Base-by-base conservation (phyloP, 495 filamentous ascomycete species). In the Aspergillus conjunctus region DNA sequence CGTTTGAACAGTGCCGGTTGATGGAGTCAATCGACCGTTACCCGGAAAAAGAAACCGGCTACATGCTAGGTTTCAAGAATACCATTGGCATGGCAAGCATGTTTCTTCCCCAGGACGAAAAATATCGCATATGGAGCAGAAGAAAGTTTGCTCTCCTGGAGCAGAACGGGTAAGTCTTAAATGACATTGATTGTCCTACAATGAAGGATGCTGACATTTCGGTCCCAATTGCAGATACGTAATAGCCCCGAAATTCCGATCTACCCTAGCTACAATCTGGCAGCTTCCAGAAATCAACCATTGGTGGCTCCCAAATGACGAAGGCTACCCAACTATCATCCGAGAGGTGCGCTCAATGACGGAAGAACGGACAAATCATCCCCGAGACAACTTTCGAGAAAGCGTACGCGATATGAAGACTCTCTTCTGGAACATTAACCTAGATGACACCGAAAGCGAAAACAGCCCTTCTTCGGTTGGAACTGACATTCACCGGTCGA, bases 251-350 rank as follows among this genome's bases (percentile, higher is more conserved):
- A 86, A 83, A 44, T 87, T 93, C 72, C 90, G 93, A 65, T 72
- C 75, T 22, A 83, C 82, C 53, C 87, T 98, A 78, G 83, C 89
- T 14, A 83, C 86, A 31, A 69, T 89, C 33, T 96, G 91, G 81
- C 76, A 81, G 62, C 77, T 88, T 34, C 82, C 85, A 10, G 87
- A 86, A 52, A 79, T 91, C 58, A 79, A 83, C 54, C 81, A 88
- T 39, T 96, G 91, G 91, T 97, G 92, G 92, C 83, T 95, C 21
- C 90, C 92, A 3, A 85, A 92, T 67, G 85, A 92, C 66, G 89
- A 92, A 77, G 86, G 83, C 20, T 88, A 86, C 64, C 83, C 83
- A 4, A 79, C 83, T 7, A 82, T 94, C 32, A 78, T 95, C 34
- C 88, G 88, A 30, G 87, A 82, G 60, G 85, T 95, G 52, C 86